Conservation (phyloP, 2,329 filamentous ascomycete species). For the Proliferodiscus dingleyae region DNA sequence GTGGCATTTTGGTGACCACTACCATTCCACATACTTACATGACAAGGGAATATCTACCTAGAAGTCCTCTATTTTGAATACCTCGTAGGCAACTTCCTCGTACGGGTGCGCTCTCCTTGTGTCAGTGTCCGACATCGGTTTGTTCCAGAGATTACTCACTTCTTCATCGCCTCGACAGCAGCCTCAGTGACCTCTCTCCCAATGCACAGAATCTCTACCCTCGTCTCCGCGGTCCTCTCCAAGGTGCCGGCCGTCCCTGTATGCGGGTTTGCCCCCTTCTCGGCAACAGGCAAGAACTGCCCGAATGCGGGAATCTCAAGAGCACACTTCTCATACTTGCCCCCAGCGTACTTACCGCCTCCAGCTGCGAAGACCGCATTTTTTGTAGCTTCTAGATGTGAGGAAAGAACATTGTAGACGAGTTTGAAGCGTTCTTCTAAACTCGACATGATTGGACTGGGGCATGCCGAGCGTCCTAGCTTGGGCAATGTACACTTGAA, state of each 20-base stretch:
- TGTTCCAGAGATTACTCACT: conserved; percentile 39
- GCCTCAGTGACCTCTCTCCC: conserved; percentile 50
- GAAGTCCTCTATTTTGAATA: conserved; percentile 32
- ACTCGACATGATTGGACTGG: neutral
- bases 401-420: conserved; percentile 45
- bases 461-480: no score
- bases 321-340: conserved; percentile 50
- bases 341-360: conserved; percentile 46
- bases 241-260: conserved; percentile 53
- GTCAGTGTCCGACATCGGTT: conserved; percentile 4
- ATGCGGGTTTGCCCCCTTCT: conserved; percentile 52
- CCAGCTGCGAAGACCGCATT: conserved; percentile 51
- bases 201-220: conserved; percentile 57
- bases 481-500: no score
- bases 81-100: conserved; percentile 46
- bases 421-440: conserved; percentile 33
- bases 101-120: conserved; percentile 41
- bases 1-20: neutral
- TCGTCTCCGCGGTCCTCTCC: conserved; percentile 54
- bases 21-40: neutral
- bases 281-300: conserved; percentile 59
- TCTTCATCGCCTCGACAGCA: conserved; percentile 59
- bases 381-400: conserved; percentile 44
- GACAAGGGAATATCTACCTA: neutral
- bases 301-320: conserved; percentile 50